Conservation (phyloP, 2,329 filamentous ascomycete species). For the Fusarium sp. region DNA sequence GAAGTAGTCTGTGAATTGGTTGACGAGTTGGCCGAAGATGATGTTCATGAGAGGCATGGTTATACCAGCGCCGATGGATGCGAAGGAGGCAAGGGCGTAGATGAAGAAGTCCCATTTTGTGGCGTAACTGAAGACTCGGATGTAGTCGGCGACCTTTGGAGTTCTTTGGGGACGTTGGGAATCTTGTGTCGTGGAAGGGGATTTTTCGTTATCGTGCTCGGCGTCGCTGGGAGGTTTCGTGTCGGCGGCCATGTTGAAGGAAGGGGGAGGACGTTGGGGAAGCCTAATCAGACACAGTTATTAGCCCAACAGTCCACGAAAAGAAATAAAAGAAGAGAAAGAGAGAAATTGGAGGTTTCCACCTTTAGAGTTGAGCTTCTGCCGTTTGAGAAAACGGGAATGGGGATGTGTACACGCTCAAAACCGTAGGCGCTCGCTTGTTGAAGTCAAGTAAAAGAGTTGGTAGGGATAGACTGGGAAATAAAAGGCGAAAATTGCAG, state of each 20-base stretch:
- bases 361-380: not conserved
- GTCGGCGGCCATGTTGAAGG: conserved; percentile 1
- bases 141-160: conserved; percentile 37
- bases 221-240: not conserved
- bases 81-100: conserved; percentile 47
- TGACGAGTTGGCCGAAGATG: conserved; percentile 51
- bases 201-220: not conserved
- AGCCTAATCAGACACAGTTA: not conserved
- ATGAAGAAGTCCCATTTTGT: conserved; percentile 49
- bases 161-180: conserved; percentile 18
- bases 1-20: conserved; percentile 47
- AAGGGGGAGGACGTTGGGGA: rapidly evolving
- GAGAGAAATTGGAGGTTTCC: not conserved
- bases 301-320: rapidly evolving
- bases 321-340: too few relatives aligned
- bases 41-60: conserved; percentile 55
- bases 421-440: not conserved
- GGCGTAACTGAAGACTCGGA: conserved; percentile 49
- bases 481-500: not conserved
- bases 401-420: not conserved
- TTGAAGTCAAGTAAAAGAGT: not conserved
- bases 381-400: too few relatives aligned
- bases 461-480: rapidly evolving
- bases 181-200: not conserved
- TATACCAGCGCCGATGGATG: conserved; percentile 51